Evolutionary conservation across 2,329 filamentous ascomycete species (phyloP).

Genomic region (Clonostachys byssicola): DNA sequence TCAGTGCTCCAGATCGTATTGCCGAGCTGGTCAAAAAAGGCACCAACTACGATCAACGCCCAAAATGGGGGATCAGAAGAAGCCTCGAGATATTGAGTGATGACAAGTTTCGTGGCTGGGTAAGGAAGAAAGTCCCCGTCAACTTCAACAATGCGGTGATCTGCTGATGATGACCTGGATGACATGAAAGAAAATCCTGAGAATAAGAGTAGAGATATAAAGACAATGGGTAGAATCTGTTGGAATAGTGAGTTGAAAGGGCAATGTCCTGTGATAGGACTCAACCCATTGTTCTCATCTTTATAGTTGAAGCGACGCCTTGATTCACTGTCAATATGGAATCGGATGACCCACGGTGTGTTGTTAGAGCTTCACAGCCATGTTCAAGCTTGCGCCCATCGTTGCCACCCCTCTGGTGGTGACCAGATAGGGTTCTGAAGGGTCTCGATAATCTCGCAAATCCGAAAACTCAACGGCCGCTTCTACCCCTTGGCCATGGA

Average conservation of each 20-base stretch:
- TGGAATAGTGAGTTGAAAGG: neutral
- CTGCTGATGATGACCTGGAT: neutral
- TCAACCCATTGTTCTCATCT: too few relatives aligned
- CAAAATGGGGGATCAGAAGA: conserved; percentile 23
- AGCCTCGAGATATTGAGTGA: conserved; percentile 31
- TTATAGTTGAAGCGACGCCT: too few relatives aligned
- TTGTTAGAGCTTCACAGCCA: too few relatives aligned
- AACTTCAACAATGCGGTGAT: neutral
- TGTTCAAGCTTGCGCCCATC: too few relatives aligned
- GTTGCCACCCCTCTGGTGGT: too few relatives aligned
- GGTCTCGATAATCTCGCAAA: too few relatives aligned
- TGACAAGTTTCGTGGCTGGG: conserved; percentile 38
- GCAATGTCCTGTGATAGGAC: neutral
- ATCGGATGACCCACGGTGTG: too few relatives aligned
- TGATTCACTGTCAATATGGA: too few relatives aligned
- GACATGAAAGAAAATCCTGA: conserved; percentile 1
- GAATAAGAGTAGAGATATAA: neutral
- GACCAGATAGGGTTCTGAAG: too few relatives aligned
- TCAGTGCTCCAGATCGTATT: conserved; percentile 40
- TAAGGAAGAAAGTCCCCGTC: conserved; percentile 27
- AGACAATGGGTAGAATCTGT: neutral
- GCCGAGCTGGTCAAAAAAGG: conserved; percentile 38
- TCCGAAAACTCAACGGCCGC: too few relatives aligned
- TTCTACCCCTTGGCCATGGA: too few relatives aligned
- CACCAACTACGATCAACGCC: conserved; percentile 41